Evolutionary conservation across 371 early-diverging fungal species (phyloP).

Genomic region (Sanchytrium tribonematis): DNA sequence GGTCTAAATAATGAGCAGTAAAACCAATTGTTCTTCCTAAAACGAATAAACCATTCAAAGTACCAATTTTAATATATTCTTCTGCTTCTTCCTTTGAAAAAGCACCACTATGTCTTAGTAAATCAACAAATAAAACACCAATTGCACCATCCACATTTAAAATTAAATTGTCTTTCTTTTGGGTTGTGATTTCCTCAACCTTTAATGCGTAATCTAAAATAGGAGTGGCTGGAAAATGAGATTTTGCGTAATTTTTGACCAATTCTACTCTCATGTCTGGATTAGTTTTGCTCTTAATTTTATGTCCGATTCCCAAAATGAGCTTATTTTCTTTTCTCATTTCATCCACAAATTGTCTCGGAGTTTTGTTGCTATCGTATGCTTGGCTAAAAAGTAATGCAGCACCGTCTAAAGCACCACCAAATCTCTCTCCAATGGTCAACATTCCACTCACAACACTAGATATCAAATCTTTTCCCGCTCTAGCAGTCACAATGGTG

Average conservation of each 20-base stretch:
- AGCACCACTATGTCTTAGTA: constrained; percentile 66
- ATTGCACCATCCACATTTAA: constrained; percentile 90
- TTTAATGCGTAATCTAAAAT: constrained; percentile 70
- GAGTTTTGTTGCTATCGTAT: constrained; percentile 59
- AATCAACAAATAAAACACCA: constrained; percentile 77
- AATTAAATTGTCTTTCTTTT: constrained; percentile 91
- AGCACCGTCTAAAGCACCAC: constrained; percentile 88
- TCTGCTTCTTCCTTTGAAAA: constrained; percentile 81
- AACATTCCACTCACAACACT: constrained; percentile 74
- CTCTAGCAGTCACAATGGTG: constrained; percentile 92
- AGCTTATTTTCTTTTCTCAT: constrained; percentile 73
- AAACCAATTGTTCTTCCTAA: constrained; percentile 81
- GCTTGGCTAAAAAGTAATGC: constrained; percentile 60
- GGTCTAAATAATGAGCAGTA: constrained; percentile 85
- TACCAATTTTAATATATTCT: constrained; percentile 81
- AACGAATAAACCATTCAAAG: constrained; percentile 84
- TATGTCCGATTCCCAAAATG: constrained; percentile 91
- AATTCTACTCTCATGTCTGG: constrained; percentile 83
- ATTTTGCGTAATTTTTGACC: constrained; percentile 66
- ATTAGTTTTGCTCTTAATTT: constrained; percentile 92
- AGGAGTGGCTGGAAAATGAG: constrained; percentile 59
- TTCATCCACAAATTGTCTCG: constrained; percentile 61
- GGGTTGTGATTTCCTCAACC: constrained; percentile 78
- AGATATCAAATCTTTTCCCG: constrained; percentile 84
- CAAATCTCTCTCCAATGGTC: constrained; percentile 82